Evolutionary conservation across 2,329 filamentous ascomycete species (phyloP), one percentile per base, ranked within the genome.

Genomic region (Neofusicoccum kwambonambiense): DNA sequence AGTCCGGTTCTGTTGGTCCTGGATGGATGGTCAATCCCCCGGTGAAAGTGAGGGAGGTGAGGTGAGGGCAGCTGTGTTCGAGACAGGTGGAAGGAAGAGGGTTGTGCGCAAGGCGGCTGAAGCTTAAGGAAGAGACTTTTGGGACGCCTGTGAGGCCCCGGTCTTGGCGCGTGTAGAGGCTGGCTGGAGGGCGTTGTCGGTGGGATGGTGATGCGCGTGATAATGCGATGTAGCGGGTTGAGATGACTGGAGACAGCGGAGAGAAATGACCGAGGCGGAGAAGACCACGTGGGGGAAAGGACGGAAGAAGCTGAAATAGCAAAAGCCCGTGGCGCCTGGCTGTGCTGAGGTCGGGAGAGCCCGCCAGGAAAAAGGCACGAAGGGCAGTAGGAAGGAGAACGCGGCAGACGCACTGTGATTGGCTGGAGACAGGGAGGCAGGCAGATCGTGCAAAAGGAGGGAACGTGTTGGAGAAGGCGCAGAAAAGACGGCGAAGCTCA

Each of bases 401-500:
- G n/a, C 22, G 22, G n/a, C 56, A 17, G 31, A 13, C 12, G 56
- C 9, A 42, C 31, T 60, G 27, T 60, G 56, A 60, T 60, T 60
- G 56, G 56, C 31, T 47, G 56, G 39, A 60, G 13, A 37, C 17
- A 47, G 17, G n/a, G 56, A 60, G 7, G 31, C 15, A 47, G n/a
- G 56, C 42, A 60, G 56, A 60, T 60, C 56, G 56, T 60, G 56
- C 56, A 27, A 31, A 60, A 37, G 56, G 41, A 47, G 56, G 31
- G 22, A 27, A 22, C 34, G 56, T 5, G 56, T 45, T 60, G 56
- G 56, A 47, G 56, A 47, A 39, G 42, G 52, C 42, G 56, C 42
- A 60, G 56, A 60, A 47, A 60, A 60, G 42, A 60, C 41, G 56
- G 39, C 27, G 56, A 60, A 45, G 56, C 42, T 35, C 56, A 60